A percentile compares a stretch with the other conserved stretches of the same genome.
Conservation (phyloP, 2,329 filamentous ascomycete species). For the Sclerotinia minor region DNA sequence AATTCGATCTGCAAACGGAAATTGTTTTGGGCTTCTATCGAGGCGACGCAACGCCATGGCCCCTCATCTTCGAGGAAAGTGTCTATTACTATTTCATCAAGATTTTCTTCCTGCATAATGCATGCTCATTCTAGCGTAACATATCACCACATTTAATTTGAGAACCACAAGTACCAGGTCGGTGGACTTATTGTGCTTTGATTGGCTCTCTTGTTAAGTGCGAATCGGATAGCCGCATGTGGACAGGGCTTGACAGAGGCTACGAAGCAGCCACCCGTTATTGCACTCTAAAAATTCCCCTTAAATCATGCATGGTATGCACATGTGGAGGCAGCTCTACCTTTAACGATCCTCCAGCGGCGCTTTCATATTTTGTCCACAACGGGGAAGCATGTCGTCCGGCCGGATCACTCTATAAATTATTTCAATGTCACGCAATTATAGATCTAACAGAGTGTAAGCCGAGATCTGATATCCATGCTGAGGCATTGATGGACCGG, state of each 20-base stretch:
- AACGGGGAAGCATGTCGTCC: slow-evolving; percentile 11
- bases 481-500: not conserved
- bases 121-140: not conserved
- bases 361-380: slow-evolving; percentile 6
- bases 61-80: slow-evolving; percentile 12
- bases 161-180: slow-evolving; percentile 30
- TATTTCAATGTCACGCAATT: slow-evolving; percentile 2
- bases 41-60: slow-evolving; percentile 1
- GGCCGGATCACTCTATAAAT: slow-evolving; percentile 1
- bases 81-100: slow-evolving; percentile 1
- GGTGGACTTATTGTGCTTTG: slow-evolving; percentile 22
- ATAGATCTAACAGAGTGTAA: slow-evolving; percentile 1
- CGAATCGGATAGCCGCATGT: not conserved
- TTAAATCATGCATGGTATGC: not conserved
- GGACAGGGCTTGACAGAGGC: slow-evolving; percentile 11
- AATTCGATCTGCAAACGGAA: slow-evolving; percentile 17
- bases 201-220: slow-evolving; percentile 11
- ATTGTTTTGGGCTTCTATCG: slow-evolving; percentile 12
- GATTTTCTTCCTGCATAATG: slow-evolving; percentile 9
- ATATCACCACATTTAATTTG: slow-evolving; percentile 7
- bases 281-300: slow-evolving; percentile 11
- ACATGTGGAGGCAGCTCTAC: not conserved
- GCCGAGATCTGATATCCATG: slow-evolving; percentile 14
- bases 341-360: not conserved
- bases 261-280: slow-evolving; percentile 21